Conservation (phyloP, 148 eudicot genomes). For the Amaranthus cruentus region DNA sequence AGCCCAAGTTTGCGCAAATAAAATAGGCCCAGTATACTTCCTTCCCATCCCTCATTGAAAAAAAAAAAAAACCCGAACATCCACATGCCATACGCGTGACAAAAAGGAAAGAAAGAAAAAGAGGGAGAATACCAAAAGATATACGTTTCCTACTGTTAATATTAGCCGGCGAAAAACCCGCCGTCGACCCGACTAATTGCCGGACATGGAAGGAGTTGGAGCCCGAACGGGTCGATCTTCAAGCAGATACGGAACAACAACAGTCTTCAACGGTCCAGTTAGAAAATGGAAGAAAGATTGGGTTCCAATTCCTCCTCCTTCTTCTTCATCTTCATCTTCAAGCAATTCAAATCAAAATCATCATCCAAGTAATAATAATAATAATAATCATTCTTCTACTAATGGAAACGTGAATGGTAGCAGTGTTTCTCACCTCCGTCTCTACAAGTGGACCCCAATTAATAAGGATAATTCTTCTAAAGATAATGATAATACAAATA, state of each 20-base stretch:
- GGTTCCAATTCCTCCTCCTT: slow-evolving; percentile 50
- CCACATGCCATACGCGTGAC: too few species aligned
- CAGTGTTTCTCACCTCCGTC: slow-evolving; percentile 40
- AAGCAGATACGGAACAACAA: slow-evolving; percentile 60
- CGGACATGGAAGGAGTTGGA: slow-evolving; percentile 77
- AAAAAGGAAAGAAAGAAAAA: too few species aligned
- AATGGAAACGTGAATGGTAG: slow-evolving; percentile 29
- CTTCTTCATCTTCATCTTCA: slow-evolving; percentile 7
- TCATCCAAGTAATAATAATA: not conserved
- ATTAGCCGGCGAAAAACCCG: not conserved
- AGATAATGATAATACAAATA: not conserved
- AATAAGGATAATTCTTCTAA: slow-evolving; percentile 29
- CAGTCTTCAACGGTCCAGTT: slow-evolving; percentile 84
- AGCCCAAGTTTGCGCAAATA: too few species aligned
- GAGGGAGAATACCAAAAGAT: too few species aligned
- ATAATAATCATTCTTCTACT: slow-evolving; percentile 3
- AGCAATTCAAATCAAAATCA: not conserved
- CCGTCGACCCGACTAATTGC: slow-evolving; percentile 14
- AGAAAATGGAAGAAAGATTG: slow-evolving; percentile 92
- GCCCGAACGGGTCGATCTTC: slow-evolving; percentile 84
- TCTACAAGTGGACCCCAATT: slow-evolving; percentile 75
- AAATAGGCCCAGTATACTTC: too few species aligned
- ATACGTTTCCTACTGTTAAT: too few species aligned
- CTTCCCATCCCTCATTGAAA: too few species aligned
- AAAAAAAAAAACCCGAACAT: too few species aligned